Percentiles rank a stretch among this genome's conserved stretches.
Conservation (phyloP, 805 yeast genomes). For the Wickerhamomyces tratensis region DNA sequence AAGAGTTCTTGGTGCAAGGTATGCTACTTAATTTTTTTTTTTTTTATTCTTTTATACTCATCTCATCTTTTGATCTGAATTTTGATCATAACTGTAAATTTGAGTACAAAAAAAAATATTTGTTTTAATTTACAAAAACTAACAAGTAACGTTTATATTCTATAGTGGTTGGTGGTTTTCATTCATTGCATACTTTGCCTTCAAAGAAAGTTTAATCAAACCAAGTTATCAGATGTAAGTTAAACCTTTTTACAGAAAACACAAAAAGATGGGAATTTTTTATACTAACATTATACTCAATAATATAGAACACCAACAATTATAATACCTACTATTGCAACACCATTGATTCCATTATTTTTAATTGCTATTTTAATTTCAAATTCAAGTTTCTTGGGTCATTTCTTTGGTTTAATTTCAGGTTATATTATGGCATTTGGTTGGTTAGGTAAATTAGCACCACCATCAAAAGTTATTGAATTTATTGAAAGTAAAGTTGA, state of each 20-base stretch:
- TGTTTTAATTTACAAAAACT: neutral
- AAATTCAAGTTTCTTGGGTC: slow-evolving; percentile 65
- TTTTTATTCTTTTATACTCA: neutral
- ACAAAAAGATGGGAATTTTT: too few species aligned
- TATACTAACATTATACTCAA: neutral
- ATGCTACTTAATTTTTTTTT: neutral
- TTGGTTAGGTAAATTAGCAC: slow-evolving; percentile 45
- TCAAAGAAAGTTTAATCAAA: slow-evolving; percentile 27
- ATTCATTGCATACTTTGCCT: slow-evolving; percentile 52
- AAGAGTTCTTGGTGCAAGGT: slow-evolving; percentile 49
- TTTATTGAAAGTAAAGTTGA: slow-evolving; percentile 53
- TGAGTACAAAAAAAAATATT: too few species aligned
- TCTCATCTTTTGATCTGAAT: too few species aligned
- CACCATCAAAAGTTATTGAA: slow-evolving; percentile 54
- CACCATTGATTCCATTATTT: slow-evolving; percentile 47
- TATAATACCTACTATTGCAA: slow-evolving; percentile 45
- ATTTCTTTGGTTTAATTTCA: slow-evolving; percentile 51
- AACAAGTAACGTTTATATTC: neutral
- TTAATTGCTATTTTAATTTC: slow-evolving; percentile 47
- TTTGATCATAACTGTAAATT: too few species aligned
- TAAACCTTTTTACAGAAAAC: too few species aligned
- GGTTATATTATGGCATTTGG: slow-evolving; percentile 60
- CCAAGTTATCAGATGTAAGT: slow-evolving; percentile 29
- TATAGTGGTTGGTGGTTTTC: slow-evolving; percentile 64
- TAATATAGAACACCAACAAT: slow-evolving; percentile 21